These are phyloP conservation scores for Penicillium sp. DNA, from an alignment of 2,329 filamentous ascomycete genomes.

Conservation along the genomic window DNA sequence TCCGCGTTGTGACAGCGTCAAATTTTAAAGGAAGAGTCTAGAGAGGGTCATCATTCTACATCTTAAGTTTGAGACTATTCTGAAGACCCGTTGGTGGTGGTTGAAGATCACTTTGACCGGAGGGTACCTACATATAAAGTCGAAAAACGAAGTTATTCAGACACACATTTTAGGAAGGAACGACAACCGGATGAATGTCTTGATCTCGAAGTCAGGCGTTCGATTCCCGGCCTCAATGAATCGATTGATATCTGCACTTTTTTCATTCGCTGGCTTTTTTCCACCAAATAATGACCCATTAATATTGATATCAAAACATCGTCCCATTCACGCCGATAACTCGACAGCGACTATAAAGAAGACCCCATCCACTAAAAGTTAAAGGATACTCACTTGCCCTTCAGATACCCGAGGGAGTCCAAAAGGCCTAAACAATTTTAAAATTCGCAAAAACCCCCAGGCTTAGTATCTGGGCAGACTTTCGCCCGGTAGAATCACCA, in stretches of 20 bases:
- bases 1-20: fast-evolving
- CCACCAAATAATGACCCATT: no score
- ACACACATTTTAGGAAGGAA: background rate
- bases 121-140: background rate
- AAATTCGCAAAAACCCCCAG: background rate
- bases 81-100: background rate
- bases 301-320: background rate
- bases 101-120: background rate
- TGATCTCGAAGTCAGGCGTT: background rate
- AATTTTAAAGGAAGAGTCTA: background rate
- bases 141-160: background rate
- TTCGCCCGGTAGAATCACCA: background rate
- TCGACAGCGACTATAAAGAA: background rate
- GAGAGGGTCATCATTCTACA: fast-evolving
- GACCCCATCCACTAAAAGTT: background rate
- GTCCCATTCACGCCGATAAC: background rate
- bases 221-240: background rate
- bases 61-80: background rate
- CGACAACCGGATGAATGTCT: background rate
- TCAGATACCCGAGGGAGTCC: no score
- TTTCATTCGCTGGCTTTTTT: background rate
- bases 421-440: no score
- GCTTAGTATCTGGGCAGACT: background rate
- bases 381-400: background rate
- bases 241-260: background rate